Conservation (phyloP, 306 rosid genomes). For the Rosa chinensis region DNA sequence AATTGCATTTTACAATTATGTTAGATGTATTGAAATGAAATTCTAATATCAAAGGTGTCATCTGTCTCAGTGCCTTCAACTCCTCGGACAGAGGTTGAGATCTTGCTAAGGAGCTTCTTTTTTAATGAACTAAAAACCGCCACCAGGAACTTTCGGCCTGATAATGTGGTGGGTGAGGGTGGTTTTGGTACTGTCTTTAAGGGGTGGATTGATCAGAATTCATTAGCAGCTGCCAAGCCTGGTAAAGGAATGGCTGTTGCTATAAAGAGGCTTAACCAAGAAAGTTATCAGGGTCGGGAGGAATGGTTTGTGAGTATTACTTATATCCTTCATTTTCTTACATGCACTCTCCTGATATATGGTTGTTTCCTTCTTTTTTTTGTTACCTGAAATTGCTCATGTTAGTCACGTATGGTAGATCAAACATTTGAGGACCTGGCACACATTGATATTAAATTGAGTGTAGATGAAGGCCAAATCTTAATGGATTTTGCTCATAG, state of each 20-base stretch:
- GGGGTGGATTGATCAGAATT: slow-evolving; percentile 87
- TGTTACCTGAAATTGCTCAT: neutral
- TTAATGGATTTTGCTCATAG: slow-evolving; percentile 3
- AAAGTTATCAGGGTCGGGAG: slow-evolving; percentile 78
- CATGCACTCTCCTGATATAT: neutral
- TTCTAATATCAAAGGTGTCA: slow-evolving; percentile 54
- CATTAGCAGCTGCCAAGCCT: slow-evolving; percentile 65
- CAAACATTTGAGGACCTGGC: neutral
- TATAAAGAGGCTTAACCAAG: slow-evolving; percentile 82
- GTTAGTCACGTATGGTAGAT: neutral
- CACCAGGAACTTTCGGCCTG: slow-evolving; percentile 88
- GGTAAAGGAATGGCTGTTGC: slow-evolving; percentile 85
- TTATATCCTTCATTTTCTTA: slow-evolving; percentile 9
- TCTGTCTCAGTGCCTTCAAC: slow-evolving; percentile 52
- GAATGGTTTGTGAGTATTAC: slow-evolving; percentile 90
- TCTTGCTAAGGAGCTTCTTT: slow-evolving; percentile 70
- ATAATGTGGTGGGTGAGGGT: slow-evolving; percentile 88
- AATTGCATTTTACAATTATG: neutral
- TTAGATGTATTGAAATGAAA: neutral
- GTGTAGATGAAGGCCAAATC: neutral
- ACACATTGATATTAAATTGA: neutral
- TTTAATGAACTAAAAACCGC: slow-evolving; percentile 69
- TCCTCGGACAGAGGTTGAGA: slow-evolving; percentile 79
- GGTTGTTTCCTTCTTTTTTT: neutral
- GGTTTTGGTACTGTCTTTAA: slow-evolving; percentile 87